These are phyloP conservation scores for Alternaria infectoria DNA, from an alignment of 2,329 filamentous ascomycete genomes.

Conservation along the genomic window DNA sequence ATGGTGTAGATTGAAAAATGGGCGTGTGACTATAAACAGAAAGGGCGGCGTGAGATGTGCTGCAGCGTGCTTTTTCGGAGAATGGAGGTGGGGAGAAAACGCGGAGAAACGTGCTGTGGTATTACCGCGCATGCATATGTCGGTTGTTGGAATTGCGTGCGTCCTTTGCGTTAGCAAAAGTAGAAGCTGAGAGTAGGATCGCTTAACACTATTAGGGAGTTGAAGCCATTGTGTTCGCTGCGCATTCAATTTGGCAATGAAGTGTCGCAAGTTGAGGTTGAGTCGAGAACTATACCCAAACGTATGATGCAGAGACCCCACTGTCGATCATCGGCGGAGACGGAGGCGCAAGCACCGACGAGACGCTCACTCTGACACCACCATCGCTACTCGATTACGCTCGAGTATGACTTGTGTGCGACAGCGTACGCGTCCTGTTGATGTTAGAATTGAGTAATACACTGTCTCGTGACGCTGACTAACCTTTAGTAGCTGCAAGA, in stretches of 20 bases:
- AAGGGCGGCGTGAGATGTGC: not conserved
- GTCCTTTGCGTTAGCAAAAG: not conserved
- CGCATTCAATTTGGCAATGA: not conserved
- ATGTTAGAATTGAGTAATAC: not conserved
- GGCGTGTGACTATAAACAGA: not conserved
- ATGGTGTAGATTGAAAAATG: not conserved
- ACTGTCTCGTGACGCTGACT: not conserved
- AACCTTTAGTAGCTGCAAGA: not conserved
- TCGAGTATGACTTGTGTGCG: not conserved
- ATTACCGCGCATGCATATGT: slow-evolving; percentile 7
- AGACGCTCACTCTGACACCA: slow-evolving; percentile 3
- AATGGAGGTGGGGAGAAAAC: slow-evolving; percentile 28
- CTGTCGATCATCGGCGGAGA: slow-evolving; percentile 11
- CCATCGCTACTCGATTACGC: not conserved
- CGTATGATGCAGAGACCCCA: not conserved
- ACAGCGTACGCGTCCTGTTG: not conserved
- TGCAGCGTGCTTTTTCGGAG: slow-evolving; percentile 17
- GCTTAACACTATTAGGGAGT: fast-evolving
- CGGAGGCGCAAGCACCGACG: slow-evolving; percentile 5
- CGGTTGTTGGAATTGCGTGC: not conserved
- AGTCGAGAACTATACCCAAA: not conserved
- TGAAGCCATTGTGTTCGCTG: not conserved
- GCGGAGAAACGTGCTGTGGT: slow-evolving; percentile 12
- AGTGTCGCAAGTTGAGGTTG: not conserved
- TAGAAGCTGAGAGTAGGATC: not conserved